Evolutionary conservation across 371 early-diverging fungal genomes (phyloP).

Genomic region (Mortierella sp.): DNA sequence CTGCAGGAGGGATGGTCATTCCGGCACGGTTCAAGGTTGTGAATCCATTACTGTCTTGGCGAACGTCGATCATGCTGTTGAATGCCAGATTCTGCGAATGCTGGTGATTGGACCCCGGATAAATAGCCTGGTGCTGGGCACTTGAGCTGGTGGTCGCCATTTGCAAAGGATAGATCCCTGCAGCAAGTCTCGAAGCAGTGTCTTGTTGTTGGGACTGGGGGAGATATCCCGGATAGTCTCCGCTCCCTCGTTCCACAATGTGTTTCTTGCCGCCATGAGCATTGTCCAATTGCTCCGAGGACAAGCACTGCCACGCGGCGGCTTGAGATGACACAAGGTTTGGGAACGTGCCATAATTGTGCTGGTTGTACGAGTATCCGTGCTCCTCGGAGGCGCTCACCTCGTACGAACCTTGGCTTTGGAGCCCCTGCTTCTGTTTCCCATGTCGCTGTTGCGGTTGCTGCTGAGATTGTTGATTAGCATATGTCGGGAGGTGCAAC

Average conservation of each 20-base stretch:
- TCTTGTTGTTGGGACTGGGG: too few species aligned
- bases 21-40: constrained; percentile 5
- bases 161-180: too few species aligned
- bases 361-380: neutral
- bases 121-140: too few species aligned
- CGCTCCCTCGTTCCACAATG: too few species aligned
- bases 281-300: neutral
- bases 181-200: too few species aligned
- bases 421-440: neutral
- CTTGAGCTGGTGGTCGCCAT: too few species aligned
- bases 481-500: neutral
- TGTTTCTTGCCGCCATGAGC: neutral
- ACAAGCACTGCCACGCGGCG: neutral
- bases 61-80: too few species aligned
- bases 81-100: too few species aligned
- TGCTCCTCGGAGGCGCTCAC: neutral
- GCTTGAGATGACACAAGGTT: neutral
- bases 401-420: neutral
- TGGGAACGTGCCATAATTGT: constrained; percentile 4
- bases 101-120: too few species aligned
- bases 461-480: constrained; percentile 15
- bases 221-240: too few species aligned
- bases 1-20: constrained; percentile 3
- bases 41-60: too few species aligned
- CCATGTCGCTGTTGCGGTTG: constrained; percentile 1